These are phyloP conservation scores for Phyllosticta ampelicida DNA, from an alignment of 2,329 filamentous ascomycete genomes.

Conservation along the genomic window DNA sequence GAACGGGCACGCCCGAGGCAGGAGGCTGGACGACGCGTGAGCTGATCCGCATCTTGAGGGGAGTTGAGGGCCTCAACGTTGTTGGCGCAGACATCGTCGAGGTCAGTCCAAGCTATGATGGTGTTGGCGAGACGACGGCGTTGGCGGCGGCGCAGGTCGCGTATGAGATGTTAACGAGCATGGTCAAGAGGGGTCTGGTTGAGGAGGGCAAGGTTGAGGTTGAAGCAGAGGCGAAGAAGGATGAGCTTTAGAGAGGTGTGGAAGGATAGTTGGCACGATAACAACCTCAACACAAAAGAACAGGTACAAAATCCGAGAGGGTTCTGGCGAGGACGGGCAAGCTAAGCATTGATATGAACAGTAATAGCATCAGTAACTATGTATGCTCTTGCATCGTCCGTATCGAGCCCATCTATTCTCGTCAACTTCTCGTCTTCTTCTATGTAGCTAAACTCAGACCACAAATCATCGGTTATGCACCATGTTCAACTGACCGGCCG, in stretches of 20 bases:
- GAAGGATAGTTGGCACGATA: no score
- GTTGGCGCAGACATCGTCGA: conserved; percentile 88
- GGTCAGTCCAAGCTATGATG: conserved; percentile 77
- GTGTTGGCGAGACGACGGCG: conserved; percentile 66
- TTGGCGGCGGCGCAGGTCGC: conserved; percentile 74
- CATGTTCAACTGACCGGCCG: not conserved
- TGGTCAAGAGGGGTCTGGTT: conserved; percentile 49
- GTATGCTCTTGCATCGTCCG: not conserved
- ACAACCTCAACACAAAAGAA: no score
- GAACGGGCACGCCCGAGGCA: conserved; percentile 80
- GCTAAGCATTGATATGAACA: no score
- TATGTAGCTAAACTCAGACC: not conserved
- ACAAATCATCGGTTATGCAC: not conserved
- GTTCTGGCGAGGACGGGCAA: no score
- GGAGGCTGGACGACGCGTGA: conserved; percentile 88
- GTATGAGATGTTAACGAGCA: conserved; percentile 73
- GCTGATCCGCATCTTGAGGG: conserved; percentile 70
- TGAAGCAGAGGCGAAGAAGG: conserved; percentile 12
- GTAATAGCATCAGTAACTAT: not conserved
- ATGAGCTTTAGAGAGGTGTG: conserved; percentile 9
- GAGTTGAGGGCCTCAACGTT: conserved; percentile 71
- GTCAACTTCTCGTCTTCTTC: not conserved
- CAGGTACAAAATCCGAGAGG: no score
- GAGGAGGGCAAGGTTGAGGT: conserved; percentile 22
- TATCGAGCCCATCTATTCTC: not conserved